Percentiles rank a stretch among this genome's conserved stretches.
phyloP scores from a whole-genome alignment of 306 rosid species.

The Boehmeria nivea region DNA sequence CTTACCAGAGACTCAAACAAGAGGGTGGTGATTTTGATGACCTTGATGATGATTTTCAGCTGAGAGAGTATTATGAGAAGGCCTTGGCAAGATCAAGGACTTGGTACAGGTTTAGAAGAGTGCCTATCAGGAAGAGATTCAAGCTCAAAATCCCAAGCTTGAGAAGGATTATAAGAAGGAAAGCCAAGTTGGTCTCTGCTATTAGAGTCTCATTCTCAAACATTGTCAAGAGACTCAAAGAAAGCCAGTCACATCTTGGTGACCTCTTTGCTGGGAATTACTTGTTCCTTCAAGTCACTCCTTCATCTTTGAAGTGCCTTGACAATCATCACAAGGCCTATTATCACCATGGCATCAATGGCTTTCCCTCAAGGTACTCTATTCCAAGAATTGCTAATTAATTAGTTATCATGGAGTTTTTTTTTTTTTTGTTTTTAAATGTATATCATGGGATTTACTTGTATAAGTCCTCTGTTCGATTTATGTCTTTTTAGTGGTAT shows the following conservation, averaged over 20 bases:
- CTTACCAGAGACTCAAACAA: slow-evolving; percentile 46
- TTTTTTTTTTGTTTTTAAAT: not conserved
- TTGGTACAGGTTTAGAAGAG: slow-evolving; percentile 41
- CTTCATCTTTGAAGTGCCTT: slow-evolving; percentile 39
- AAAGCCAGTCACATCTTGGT: slow-evolving; percentile 54
- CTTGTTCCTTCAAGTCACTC: slow-evolving; percentile 63
- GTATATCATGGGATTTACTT: not conserved
- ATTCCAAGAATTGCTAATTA: slow-evolving; percentile 23
- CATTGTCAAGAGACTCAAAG: slow-evolving; percentile 48
- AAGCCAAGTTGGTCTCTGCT: slow-evolving; percentile 32
- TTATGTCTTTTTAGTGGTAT: not conserved
- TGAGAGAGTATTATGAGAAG: slow-evolving; percentile 6
- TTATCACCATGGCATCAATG: not conserved
- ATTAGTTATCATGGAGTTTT: not conserved
- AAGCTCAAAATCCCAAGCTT: slow-evolving; percentile 56
- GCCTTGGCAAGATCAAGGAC: slow-evolving; percentile 29
- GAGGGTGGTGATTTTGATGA: slow-evolving; percentile 23
- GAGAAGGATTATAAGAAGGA: slow-evolving; percentile 55
- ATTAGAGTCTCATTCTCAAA: slow-evolving; percentile 37
- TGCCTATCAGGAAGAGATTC: slow-evolving; percentile 43
- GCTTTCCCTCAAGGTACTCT: slow-evolving; percentile 19
- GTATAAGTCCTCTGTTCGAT: not conserved
- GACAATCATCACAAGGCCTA: slow-evolving; percentile 8
- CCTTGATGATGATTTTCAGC: slow-evolving; percentile 1
- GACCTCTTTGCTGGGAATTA: slow-evolving; percentile 86